These are phyloP conservation scores for Lepraria neglecta DNA, from an alignment of 495 filamentous ascomycete species.

Conservation along the genomic window DNA sequence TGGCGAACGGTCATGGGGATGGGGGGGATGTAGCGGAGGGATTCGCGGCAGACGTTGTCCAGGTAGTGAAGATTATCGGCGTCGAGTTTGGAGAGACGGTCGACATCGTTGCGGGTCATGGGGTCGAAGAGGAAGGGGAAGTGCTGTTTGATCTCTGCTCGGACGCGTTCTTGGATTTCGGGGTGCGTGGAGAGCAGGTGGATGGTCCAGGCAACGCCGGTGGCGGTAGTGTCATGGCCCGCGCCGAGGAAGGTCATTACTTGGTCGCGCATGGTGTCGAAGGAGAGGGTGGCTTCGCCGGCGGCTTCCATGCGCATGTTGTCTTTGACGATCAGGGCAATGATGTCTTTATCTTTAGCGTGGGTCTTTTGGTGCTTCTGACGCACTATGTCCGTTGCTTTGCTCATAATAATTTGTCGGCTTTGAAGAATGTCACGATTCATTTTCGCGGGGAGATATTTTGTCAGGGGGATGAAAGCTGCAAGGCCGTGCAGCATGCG, in stretches of 20 bases:
- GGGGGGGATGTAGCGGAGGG: slow-evolving; percentile 43
- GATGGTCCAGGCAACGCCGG: slow-evolving; percentile 28
- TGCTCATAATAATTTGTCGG: slow-evolving; percentile 36
- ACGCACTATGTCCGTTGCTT: slow-evolving; percentile 34
- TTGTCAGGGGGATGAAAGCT: slow-evolving; percentile 39
- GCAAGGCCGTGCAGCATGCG: slow-evolving; percentile 40
- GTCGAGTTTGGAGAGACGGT: slow-evolving; percentile 20
- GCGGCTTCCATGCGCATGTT: slow-evolving; percentile 36
- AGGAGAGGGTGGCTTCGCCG: slow-evolving; percentile 35
- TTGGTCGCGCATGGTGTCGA: slow-evolving; percentile 45
- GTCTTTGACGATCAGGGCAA: slow-evolving; percentile 40
- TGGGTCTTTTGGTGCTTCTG: slow-evolving; percentile 34
- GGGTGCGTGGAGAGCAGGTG: slow-evolving; percentile 29
- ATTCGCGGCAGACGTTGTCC: slow-evolving; percentile 46
- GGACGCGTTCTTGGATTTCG: slow-evolving; percentile 26
- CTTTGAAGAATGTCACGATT: slow-evolving; percentile 41
- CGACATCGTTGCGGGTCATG: slow-evolving; percentile 15
- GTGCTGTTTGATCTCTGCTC: slow-evolving; percentile 29
- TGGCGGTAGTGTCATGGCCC: slow-evolving; percentile 54
- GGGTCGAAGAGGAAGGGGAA: slow-evolving; percentile 27
- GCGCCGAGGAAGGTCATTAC: slow-evolving; percentile 55
- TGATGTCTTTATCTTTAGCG: slow-evolving; percentile 39
- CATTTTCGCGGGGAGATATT: slow-evolving; percentile 41
- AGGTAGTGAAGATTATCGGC: slow-evolving; percentile 39
- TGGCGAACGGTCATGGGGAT: slow-evolving; percentile 37